Conservation (phyloP, 192 early-diverging fungal genomes). For the Entomortierella parvispora region DNA sequence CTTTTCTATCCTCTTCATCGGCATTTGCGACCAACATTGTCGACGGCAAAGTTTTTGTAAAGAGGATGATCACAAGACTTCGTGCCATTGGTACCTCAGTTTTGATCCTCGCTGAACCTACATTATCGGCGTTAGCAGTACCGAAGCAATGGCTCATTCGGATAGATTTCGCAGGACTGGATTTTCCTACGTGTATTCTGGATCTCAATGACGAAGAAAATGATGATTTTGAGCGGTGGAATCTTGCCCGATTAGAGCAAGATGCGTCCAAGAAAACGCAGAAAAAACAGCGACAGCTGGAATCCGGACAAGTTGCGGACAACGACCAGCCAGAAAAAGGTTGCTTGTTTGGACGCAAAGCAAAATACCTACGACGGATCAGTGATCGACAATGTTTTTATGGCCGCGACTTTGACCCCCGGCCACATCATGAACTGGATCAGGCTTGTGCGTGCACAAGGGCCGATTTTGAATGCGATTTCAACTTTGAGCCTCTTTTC, state of each 20-base stretch:
- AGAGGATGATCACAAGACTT: constrained; percentile 72
- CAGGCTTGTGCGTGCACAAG: constrained; percentile 71
- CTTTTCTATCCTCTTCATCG: constrained; percentile 29
- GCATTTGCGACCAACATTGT: no score
- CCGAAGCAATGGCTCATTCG: constrained; percentile 41
- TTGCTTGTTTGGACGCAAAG: constrained; percentile 68
- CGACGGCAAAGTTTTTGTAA: constrained; percentile 53
- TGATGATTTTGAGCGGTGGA: constrained; percentile 74
- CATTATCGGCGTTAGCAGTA: constrained; percentile 12
- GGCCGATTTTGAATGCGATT: constrained; percentile 87
- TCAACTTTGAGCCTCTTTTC: constrained; percentile 73
- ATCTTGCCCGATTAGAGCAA: constrained; percentile 32
- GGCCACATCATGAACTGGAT: constrained; percentile 57
- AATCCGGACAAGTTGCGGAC: no score
- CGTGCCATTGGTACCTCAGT: constrained; percentile 77
- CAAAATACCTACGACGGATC: constrained; percentile 73
- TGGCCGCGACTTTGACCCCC: constrained; percentile 69
- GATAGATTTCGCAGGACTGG: constrained; percentile 52
- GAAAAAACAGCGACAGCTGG: no score
- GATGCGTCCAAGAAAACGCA: no score
- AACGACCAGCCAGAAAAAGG: constrained; percentile 49
- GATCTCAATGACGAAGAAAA: constrained; percentile 35
- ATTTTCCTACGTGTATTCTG: constrained; percentile 35
- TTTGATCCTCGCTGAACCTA: constrained; percentile 69
- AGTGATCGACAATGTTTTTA: constrained; percentile 71